These are phyloP conservation scores for Nakaseomyces uthaithaninus DNA, from an alignment of 1,139 yeast genomes.

Conservation along the genomic window DNA sequence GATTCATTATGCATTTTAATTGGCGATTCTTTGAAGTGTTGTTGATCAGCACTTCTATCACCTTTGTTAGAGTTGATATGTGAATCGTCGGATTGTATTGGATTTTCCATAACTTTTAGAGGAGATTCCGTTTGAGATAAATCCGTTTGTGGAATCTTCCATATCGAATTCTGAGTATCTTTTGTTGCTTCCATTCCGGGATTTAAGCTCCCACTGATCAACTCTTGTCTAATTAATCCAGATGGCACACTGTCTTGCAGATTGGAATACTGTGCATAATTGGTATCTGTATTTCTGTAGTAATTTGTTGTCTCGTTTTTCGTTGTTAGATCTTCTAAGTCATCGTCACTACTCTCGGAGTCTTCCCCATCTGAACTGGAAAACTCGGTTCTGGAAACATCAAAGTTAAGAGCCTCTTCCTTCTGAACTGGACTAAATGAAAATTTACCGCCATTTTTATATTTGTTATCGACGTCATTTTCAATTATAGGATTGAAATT, in stretches of 20 bases:
- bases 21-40: not conserved
- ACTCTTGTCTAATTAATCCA: slow-evolving; percentile 13
- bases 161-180: slow-evolving; percentile 22
- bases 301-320: not conserved
- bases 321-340: not conserved
- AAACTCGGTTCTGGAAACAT: slow-evolving; percentile 24
- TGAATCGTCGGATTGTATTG: slow-evolving; percentile 8
- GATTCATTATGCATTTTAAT: slow-evolving; percentile 3
- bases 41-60: not conserved
- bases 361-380: slow-evolving; percentile 33
- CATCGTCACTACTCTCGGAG: slow-evolving; percentile 27
- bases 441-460: slow-evolving; percentile 79
- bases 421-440: slow-evolving; percentile 34
- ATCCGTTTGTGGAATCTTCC: slow-evolving; percentile 22
- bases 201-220: not conserved
- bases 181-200: slow-evolving; percentile 8
- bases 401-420: slow-evolving; percentile 29
- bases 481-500: slow-evolving; percentile 72
- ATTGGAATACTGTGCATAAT: slow-evolving; percentile 9
- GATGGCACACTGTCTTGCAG: slow-evolving; percentile 17
- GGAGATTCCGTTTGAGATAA: slow-evolving; percentile 19
- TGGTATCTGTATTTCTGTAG: slow-evolving; percentile 23
- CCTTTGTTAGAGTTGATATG: not conserved
- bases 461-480: slow-evolving; percentile 69
- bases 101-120: slow-evolving; percentile 13